Evolutionary conservation across 495 filamentous ascomycete species (phyloP), one percentile per base, ranked within the genome.

Genomic region (Annulohypoxylon nitens): DNA sequence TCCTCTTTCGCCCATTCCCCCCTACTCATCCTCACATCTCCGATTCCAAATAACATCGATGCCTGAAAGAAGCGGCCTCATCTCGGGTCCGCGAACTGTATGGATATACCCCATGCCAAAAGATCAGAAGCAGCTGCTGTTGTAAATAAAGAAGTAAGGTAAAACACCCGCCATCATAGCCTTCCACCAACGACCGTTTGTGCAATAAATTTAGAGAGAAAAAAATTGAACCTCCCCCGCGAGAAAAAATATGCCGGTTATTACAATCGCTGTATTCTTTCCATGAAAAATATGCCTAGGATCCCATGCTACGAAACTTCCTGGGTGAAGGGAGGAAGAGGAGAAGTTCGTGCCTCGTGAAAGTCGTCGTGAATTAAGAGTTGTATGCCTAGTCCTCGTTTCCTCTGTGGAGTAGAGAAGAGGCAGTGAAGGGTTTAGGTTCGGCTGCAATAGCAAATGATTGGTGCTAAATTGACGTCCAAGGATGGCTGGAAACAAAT

Each of bases 261-360:
- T 60, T 60, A 60, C 16, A 60, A 60, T 26, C 43, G 36, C 18
- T 43, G 36, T 60, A 60, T 18, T 43, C 18, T 43, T 26, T 60
- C 36, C 57, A 60, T 43, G 53, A 47, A 47, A 18, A 47, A 43
- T 14, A 14, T 14, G 11, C 36, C 54, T 43, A 60, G 5, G 30
- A 4, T 4, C 43, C 57, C 57, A 60, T 60, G 18, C 20, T 25
- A 47, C 16, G 43, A 4, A 18, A 37, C 57, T 18, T 26, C 57
- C 57, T 30, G 43, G 18, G 12, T 43, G 57, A 30, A 45, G 18
- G n/a, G 57, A 41, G 36, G 14, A 59, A 33, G 37, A 60, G n/a
- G 39, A 36, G 14, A 45, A 33, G 16, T 20, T 43, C 57, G 57
- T 60, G 4, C 43, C 57, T 60, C 57, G 57, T 60, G 57, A 54